Conservation (phyloP, 495 filamentous ascomycete species). For the Aspergillus saccharolyticus region DNA sequence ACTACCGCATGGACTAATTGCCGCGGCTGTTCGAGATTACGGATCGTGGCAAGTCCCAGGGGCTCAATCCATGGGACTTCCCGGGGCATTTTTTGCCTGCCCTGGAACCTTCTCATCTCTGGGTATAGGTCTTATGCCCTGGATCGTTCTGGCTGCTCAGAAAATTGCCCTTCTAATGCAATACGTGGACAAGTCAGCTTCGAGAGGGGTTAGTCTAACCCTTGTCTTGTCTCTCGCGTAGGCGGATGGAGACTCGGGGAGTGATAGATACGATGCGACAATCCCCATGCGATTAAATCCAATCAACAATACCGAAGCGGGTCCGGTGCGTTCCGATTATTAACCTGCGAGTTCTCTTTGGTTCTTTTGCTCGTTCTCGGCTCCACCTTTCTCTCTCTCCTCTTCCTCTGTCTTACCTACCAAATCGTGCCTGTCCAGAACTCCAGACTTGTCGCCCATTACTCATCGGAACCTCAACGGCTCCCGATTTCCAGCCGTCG, state of each 20-base stretch:
- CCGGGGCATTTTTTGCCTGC: not conserved
- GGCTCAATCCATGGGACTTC: slow-evolving; percentile 10
- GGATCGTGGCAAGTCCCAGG: slow-evolving; percentile 2
- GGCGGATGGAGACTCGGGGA: not conserved
- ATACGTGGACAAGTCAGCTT: no score
- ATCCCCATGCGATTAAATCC: not conserved
- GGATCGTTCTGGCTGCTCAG: no score
- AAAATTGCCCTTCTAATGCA: no score
- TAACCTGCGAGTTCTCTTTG: slow-evolving; percentile 13
- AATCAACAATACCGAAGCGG: not conserved
- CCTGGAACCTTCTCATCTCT: no score
- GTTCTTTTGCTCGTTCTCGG: not conserved
- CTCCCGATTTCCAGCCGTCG: no score
- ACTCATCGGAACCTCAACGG: no score
- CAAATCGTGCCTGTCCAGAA: not conserved
- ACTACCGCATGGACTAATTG: not conserved
- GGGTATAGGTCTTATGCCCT: no score
- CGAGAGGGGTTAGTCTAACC: slow-evolving; percentile 1
- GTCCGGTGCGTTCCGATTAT: slow-evolving; percentile 9
- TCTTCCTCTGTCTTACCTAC: slow-evolving; percentile 3
- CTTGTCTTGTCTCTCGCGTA: not conserved
- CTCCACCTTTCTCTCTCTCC: slow-evolving; percentile 2
- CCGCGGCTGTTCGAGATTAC: not conserved
- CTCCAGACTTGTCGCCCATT: not conserved
- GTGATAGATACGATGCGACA: not conserved